A percentile compares a stretch with the other conserved stretches of the same genome.
Conservation (phyloP, 768 basidiomycete species). For the Psilocybe subaeruginosa region DNA sequence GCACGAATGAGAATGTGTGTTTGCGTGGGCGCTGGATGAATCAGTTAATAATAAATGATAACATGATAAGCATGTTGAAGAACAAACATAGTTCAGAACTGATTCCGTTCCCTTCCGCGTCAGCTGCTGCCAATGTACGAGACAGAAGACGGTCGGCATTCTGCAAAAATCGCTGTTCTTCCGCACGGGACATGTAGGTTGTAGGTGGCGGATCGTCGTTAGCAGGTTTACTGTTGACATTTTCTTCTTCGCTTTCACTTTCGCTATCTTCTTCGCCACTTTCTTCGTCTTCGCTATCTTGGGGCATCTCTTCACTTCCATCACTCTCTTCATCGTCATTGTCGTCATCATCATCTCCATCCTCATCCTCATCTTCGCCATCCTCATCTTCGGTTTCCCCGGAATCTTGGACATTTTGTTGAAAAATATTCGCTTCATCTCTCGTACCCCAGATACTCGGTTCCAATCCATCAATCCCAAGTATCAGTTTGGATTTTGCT, state of each 20-base stretch:
- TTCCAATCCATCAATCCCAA: slow-evolving; percentile 68
- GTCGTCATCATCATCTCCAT: slow-evolving; percentile 28
- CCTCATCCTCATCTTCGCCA: slow-evolving; percentile 27
- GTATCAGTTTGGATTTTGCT: slow-evolving; percentile 61
- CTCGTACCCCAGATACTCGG: slow-evolving; percentile 42
- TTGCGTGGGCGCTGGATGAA: slow-evolving; percentile 42
- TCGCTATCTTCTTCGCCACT: slow-evolving; percentile 13
- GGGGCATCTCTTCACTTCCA: slow-evolving; percentile 24
- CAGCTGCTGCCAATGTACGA: slow-evolving; percentile 37
- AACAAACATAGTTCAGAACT: slow-evolving; percentile 37
- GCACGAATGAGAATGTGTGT: slow-evolving; percentile 50
- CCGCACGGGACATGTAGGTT: slow-evolving; percentile 26
- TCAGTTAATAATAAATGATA: background rate
- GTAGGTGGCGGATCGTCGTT: slow-evolving; percentile 3
- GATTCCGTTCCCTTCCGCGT: slow-evolving; percentile 35
- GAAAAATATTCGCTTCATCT: slow-evolving; percentile 28
- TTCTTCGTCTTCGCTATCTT: slow-evolving; percentile 35
- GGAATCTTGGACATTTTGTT: slow-evolving; percentile 23
- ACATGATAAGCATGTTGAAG: background rate
- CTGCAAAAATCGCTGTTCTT: slow-evolving; percentile 34
- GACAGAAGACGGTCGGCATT: slow-evolving; percentile 38
- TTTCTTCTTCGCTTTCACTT: slow-evolving; percentile 13
- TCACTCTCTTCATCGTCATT: slow-evolving; percentile 20
- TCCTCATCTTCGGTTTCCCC: slow-evolving; percentile 26
- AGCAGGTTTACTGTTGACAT: background rate